Conservation (phyloP, 768 basidiomycete genomes). For the Cystobasidium tubakii region DNA sequence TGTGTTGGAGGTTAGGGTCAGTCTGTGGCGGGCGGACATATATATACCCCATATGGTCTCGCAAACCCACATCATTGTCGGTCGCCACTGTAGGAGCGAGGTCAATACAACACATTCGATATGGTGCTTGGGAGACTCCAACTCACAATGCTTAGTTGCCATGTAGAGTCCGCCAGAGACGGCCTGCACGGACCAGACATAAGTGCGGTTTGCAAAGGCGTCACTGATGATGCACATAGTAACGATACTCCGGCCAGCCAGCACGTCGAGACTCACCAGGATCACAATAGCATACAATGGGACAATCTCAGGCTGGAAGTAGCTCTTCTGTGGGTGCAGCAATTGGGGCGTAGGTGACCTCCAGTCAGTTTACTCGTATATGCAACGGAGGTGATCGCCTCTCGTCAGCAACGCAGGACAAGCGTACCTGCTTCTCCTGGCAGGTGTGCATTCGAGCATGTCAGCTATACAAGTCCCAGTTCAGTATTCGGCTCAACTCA, state of each 20-base stretch:
- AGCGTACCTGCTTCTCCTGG: not conserved
- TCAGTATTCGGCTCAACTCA: too few relatives aligned
- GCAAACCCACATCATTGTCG: conserved; percentile 35
- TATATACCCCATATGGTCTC: too few relatives aligned
- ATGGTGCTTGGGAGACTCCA: not conserved
- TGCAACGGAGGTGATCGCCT: too few relatives aligned
- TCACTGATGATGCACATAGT: too few relatives aligned
- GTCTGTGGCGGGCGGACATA: not conserved
- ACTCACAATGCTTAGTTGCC: conserved; percentile 16
- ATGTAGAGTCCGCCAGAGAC: conserved; percentile 15
- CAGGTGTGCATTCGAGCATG: not conserved
- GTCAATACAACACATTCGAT: not conserved
- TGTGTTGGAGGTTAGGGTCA: not conserved
- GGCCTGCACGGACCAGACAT: conserved; percentile 5
- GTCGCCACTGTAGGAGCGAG: not conserved
- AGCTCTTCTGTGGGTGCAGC: conserved; percentile 6
- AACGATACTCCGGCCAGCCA: too few relatives aligned
- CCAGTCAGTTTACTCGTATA: too few relatives aligned
- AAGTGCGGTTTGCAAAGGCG: too few relatives aligned
- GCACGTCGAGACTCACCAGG: conserved; percentile 6
- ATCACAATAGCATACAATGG: conserved; percentile 28
- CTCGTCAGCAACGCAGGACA: too few relatives aligned
- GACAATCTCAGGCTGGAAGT: conserved; percentile 22
- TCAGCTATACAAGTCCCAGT: too few relatives aligned
- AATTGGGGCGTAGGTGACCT: not conserved